A percentile compares a stretch with the other conserved stretches of the same genome.
Evolutionary conservation across 2,329 filamentous ascomycete genomes (phyloP).

Genomic region (Diplodia scrobiculata): DNA sequence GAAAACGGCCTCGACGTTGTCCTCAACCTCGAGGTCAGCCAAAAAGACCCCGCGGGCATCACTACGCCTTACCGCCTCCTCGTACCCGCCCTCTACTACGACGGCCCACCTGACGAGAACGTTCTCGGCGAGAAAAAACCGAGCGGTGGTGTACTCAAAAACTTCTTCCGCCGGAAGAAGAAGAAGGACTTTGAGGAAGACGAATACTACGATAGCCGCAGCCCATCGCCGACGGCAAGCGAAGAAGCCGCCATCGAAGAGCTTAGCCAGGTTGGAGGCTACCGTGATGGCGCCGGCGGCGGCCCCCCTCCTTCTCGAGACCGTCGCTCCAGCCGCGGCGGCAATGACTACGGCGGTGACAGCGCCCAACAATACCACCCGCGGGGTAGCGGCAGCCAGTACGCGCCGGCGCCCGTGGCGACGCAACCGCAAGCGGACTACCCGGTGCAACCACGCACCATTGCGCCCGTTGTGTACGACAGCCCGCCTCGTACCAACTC

Average conservation of each 20-base stretch:
- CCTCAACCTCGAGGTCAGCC: slow-evolving; percentile 85
- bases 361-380: not conserved
- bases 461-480: slow-evolving; percentile 2
- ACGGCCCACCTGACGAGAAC: slow-evolving; percentile 38
- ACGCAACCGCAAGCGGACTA: not conserved
- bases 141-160: slow-evolving; percentile 5
- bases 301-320: not conserved
- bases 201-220: slow-evolving; percentile 15
- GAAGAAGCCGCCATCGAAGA: not conserved
- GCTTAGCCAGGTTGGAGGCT: not conserved
- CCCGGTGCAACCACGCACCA: not conserved
- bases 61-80: slow-evolving; percentile 85
- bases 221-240: slow-evolving; percentile 13
- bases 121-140: slow-evolving; percentile 20
- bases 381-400: not conserved
- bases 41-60: slow-evolving; percentile 81
- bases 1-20: slow-evolving; percentile 83
- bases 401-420: not conserved
- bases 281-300: not conserved
- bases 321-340: not conserved
- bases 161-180: slow-evolving; percentile 19
- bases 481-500: slow-evolving; percentile 8
- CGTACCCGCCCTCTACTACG: slow-evolving; percentile 70
- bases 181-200: slow-evolving; percentile 5
- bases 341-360: not conserved